Conservation (phyloP, 148 eudicot species). For the Chenopodium berlandieri region DNA sequence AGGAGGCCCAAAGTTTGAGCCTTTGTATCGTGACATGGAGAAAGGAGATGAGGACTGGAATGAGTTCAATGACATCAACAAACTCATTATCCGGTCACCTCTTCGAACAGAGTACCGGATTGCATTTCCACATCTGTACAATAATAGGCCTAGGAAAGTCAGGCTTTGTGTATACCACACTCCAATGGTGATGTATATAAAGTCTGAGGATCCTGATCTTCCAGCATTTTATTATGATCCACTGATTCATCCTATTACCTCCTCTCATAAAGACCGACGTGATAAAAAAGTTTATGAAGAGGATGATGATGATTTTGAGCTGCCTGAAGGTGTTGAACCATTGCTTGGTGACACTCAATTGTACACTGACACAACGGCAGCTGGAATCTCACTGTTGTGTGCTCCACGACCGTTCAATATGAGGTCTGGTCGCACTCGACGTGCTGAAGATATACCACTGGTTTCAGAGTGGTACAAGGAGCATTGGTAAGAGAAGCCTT, state of each 20-base stretch:
- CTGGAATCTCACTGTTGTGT: slow-evolving; percentile 87
- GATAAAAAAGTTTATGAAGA: slow-evolving; percentile 67
- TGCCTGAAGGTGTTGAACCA: slow-evolving; percentile 95
- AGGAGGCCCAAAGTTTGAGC: slow-evolving; percentile 99
- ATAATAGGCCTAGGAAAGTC: slow-evolving; percentile 97
- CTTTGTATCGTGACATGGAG: slow-evolving; percentile 99
- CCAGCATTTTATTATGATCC: slow-evolving; percentile 99
- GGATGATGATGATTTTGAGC: slow-evolving; percentile 79
- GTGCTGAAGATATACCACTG: slow-evolving; percentile 97
- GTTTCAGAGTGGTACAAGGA: slow-evolving; percentile 99
- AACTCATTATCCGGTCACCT: slow-evolving; percentile 95
- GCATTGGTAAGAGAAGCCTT: slow-evolving; percentile 64
- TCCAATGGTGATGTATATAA: slow-evolving; percentile 95
- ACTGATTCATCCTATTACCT: slow-evolving; percentile 85
- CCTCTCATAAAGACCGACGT: slow-evolving; percentile 58
- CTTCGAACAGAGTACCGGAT: slow-evolving; percentile 93
- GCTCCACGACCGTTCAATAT: slow-evolving; percentile 97
- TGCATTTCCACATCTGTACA: slow-evolving; percentile 97
- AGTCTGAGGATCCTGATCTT: slow-evolving; percentile 97
- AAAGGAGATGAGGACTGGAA: slow-evolving; percentile 99
- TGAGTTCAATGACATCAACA: slow-evolving; percentile 96
- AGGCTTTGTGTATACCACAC: slow-evolving; percentile 91
- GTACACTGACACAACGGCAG: slow-evolving; percentile 97
- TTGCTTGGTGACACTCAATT: slow-evolving; percentile 63
- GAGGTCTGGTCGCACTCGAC: slow-evolving; percentile 96